Conservation (phyloP, 2,329 filamentous ascomycete genomes). For the Coniochaeta ligniaria region DNA sequence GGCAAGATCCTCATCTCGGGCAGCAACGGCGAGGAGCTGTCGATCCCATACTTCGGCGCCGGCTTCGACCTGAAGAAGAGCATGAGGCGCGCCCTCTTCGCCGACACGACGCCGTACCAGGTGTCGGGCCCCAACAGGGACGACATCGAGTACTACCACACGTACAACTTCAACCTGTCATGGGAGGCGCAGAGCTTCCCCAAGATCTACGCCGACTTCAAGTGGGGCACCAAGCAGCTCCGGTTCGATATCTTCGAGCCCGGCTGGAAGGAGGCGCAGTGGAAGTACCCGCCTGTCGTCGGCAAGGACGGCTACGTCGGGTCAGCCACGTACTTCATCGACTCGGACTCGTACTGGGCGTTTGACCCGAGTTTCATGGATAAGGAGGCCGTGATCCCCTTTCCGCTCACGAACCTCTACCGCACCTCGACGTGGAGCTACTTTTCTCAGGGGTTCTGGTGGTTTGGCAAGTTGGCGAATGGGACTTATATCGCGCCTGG, state of each 20-base stretch:
- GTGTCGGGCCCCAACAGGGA: constrained; percentile 5
- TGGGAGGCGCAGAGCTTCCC: constrained; percentile 17
- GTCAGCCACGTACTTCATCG: constrained; percentile 5
- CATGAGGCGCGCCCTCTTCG: constrained; percentile 5
- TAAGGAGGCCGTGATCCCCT: constrained; percentile 6
- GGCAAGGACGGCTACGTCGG: constrained; percentile 33
- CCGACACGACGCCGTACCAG: constrained; percentile 11
- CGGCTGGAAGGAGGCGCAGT: constrained; percentile 29
- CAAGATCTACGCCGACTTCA: constrained; percentile 11
- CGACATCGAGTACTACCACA: constrained; percentile 9
- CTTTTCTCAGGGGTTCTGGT: constrained; percentile 8
- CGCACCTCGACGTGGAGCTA: constrained; percentile 6
- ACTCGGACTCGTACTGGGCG: constrained; percentile 5
- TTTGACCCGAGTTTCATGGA: constrained; percentile 7
- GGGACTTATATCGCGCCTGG: constrained; percentile 3
- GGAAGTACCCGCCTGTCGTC: constrained; percentile 31
- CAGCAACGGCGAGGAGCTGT: constrained; percentile 22
- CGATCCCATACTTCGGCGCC: constrained; percentile 22
- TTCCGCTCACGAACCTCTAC: constrained; percentile 6
- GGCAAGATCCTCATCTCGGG: constrained; percentile 23
- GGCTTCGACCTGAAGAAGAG: constrained; percentile 6
- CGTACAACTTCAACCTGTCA: constrained; percentile 19
- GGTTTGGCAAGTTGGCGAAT: constrained; percentile 11
- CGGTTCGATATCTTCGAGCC: constrained; percentile 29
- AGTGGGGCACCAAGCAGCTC: constrained; percentile 18